phyloP scores from a whole-genome alignment of 306 rosid genomes.

The Begonia peltatifolia region DNA sequence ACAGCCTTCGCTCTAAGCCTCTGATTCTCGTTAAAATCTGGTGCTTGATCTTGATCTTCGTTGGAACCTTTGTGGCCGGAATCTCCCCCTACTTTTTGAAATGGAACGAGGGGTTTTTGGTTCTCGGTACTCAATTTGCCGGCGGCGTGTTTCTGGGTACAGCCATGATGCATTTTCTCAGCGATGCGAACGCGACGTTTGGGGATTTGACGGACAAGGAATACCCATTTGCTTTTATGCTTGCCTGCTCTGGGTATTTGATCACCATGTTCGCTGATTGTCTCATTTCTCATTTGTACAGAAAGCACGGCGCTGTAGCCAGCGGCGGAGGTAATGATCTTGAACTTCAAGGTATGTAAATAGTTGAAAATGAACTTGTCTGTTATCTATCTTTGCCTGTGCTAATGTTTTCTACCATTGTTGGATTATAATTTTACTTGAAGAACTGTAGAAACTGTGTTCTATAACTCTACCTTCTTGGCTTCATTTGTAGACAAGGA shows the following conservation, averaged over 20 bases:
- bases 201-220: constrained; percentile 30
- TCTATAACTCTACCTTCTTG: neutral
- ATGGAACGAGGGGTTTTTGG: constrained; percentile 62
- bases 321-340: constrained; percentile 14
- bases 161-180: constrained; percentile 67
- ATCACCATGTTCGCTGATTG: constrained; percentile 56
- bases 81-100: constrained; percentile 45
- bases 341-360: constrained; percentile 28
- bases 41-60: constrained; percentile 45
- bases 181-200: constrained; percentile 52
- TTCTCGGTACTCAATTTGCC: constrained; percentile 65
- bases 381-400: neutral
- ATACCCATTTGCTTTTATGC: constrained; percentile 65
- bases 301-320: constrained; percentile 6
- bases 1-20: constrained; percentile 30
- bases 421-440: too few relatives aligned
- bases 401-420: too few relatives aligned
- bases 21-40: constrained; percentile 35
- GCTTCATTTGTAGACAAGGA: constrained; percentile 6
- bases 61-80: constrained; percentile 44
- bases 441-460: neutral
- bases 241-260: constrained; percentile 52
- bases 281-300: constrained; percentile 26
- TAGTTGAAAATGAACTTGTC: neutral
- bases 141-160: constrained; percentile 73